Evolutionary conservation across 129 eudicot genomes (phyloP).

Genomic region (Erigeron canadensis): DNA sequence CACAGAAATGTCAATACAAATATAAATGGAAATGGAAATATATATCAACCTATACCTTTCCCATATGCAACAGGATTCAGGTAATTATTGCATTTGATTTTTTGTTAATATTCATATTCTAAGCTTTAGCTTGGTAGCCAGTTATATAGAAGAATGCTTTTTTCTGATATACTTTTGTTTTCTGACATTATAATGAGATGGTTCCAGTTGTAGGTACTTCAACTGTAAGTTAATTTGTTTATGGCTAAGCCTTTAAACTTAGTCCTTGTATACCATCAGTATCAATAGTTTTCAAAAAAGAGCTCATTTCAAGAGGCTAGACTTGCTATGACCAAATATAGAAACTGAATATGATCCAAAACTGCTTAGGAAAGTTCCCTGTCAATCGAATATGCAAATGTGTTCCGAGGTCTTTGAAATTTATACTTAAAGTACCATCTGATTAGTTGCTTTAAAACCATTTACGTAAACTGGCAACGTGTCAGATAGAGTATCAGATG

Average conservation of each 20-base stretch:
- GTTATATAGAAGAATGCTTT: not conserved
- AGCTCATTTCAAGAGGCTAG: not conserved
- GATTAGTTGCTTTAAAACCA: slow-evolving; percentile 71
- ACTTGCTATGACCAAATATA: slow-evolving; percentile 19
- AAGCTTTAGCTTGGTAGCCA: slow-evolving; percentile 6
- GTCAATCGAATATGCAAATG: slow-evolving; percentile 73
- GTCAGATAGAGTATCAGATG: slow-evolving; percentile 36
- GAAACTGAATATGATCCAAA: slow-evolving; percentile 17
- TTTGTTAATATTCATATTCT: not conserved
- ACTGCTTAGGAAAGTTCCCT: slow-evolving; percentile 66
- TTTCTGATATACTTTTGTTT: not conserved
- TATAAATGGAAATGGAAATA: slow-evolving; percentile 41
- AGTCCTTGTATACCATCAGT: not conserved
- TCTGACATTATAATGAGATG: slow-evolving; percentile 1
- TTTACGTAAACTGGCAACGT: slow-evolving; percentile 71
- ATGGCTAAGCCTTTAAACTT: not conserved
- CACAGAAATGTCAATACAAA: slow-evolving; percentile 21
- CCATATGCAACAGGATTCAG: slow-evolving; percentile 77
- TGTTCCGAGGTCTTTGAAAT: slow-evolving; percentile 71
- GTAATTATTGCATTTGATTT: slow-evolving; percentile 32
- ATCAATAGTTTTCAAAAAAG: slow-evolving; percentile 28
- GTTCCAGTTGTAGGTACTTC: not conserved
- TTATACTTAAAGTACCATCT: slow-evolving; percentile 70
- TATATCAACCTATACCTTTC: slow-evolving; percentile 68
- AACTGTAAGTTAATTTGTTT: too few relatives aligned